Evolutionary conservation across 1,139 yeast species (phyloP).

Genomic region (Pneumocystis canis): DNA sequence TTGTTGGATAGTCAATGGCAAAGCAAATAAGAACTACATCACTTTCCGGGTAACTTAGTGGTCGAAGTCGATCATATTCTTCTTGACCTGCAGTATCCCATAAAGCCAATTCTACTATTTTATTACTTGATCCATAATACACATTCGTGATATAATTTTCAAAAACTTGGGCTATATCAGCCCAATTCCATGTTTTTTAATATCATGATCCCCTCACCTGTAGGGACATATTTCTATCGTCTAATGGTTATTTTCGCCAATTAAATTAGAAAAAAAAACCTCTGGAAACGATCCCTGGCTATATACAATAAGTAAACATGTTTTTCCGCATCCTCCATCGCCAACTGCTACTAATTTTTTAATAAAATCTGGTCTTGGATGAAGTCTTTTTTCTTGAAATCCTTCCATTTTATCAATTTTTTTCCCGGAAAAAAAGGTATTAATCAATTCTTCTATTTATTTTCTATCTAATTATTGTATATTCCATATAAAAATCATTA

Average conservation of each 20-base stretch:
- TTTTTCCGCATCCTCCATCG: constrained; percentile 91
- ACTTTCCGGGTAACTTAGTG: constrained; percentile 71
- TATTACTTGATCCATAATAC: constrained; percentile 34
- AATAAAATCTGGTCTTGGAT: constrained; percentile 5
- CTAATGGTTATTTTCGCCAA: not conserved
- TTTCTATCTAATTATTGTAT: not conserved
- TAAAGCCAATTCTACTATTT: constrained; percentile 54
- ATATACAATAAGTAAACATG: constrained; percentile 70
- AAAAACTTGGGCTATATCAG: constrained; percentile 33
- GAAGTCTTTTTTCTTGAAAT: not conserved
- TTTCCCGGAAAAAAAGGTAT: not conserved
- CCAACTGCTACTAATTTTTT: constrained; percentile 76
- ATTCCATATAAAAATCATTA: too few species aligned
- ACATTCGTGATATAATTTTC: constrained; percentile 62
- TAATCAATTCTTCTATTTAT: not conserved
- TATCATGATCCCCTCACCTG: constrained; percentile 20
- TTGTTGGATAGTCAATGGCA: constrained; percentile 47
- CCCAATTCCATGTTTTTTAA: not conserved
- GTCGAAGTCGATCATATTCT: constrained; percentile 72
- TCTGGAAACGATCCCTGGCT: constrained; percentile 63
- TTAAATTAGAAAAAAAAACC: constrained; percentile 41
- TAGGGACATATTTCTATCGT: constrained; percentile 48
- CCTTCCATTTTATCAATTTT: not conserved
- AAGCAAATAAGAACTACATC: constrained; percentile 64
- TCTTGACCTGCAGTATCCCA: constrained; percentile 97